phyloP scores from a whole-genome alignment of 345 rosid genomes.

The Pistacia atlantica region DNA sequence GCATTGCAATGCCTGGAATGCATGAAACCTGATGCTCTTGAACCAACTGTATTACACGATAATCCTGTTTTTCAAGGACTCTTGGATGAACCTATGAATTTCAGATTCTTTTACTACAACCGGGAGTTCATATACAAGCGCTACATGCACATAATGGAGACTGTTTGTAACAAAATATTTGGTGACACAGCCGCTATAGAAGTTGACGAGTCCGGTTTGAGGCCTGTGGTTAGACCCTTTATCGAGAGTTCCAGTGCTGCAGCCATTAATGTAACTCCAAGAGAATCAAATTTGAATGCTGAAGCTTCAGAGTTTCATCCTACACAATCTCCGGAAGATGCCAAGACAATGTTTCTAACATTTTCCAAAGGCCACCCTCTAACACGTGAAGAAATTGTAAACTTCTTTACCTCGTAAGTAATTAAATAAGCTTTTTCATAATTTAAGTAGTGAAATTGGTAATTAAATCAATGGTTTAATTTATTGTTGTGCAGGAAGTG shows the following conservation, averaged over 20 bases:
- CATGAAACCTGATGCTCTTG: slow-evolving; percentile 13
- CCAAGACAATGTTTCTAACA: slow-evolving; percentile 34
- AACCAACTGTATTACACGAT: slow-evolving; percentile 10
- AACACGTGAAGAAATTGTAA: slow-evolving; percentile 27
- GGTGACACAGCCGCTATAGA: slow-evolving; percentile 28
- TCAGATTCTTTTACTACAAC: slow-evolving; percentile 26
- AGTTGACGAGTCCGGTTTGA: slow-evolving; percentile 31
- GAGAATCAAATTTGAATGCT: slow-evolving; percentile 19
- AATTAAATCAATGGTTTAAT: no score
- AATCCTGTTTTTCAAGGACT: slow-evolving; percentile 12
- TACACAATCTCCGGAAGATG: slow-evolving; percentile 16
- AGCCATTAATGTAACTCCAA: neutral
- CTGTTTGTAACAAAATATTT: slow-evolving; percentile 38
- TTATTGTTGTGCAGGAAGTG: slow-evolving; percentile 24
- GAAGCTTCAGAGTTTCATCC: slow-evolving; percentile 24
- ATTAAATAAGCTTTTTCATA: no score
- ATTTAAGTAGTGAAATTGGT: no score
- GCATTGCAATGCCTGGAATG: slow-evolving; percentile 27
- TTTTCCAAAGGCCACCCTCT: slow-evolving; percentile 42
- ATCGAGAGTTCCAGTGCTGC: neutral
- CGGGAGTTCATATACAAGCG: slow-evolving; percentile 27
- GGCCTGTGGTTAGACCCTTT: slow-evolving; percentile 9
- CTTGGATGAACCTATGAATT: slow-evolving; percentile 23
- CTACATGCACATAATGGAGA: slow-evolving; percentile 28
- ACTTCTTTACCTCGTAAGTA: slow-evolving; percentile 31